These are phyloP conservation scores for Selaginella moellendorffii DNA, from an alignment of 75 land plant species.

Conservation along the genomic window DNA sequence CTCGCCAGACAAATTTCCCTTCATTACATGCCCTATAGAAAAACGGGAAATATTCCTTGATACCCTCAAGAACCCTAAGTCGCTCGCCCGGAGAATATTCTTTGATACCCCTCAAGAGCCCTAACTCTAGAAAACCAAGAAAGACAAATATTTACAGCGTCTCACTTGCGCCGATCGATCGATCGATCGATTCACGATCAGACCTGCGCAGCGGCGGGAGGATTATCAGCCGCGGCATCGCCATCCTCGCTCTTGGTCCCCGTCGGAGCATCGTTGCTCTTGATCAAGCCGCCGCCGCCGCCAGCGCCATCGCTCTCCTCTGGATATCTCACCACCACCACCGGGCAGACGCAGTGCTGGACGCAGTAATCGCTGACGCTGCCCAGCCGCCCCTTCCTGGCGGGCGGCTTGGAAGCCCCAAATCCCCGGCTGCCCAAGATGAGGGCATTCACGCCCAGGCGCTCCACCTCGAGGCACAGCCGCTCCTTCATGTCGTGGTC, in stretches of 20 bases:
- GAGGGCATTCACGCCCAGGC: slow-evolving; percentile 3
- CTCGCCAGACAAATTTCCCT: too few species aligned
- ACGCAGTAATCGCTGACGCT: slow-evolving; percentile 9
- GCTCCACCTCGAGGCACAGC: neutral
- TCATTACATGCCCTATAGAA: too few species aligned
- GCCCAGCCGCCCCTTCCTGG: neutral
- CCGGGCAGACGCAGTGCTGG: slow-evolving; percentile 6
- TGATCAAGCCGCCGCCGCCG: neutral
- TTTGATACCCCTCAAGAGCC: too few species aligned
- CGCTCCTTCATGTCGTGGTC: slow-evolving; percentile 11
- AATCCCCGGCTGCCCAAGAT: slow-evolving; percentile 1
- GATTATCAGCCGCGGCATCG: neutral
- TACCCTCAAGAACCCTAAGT: too few species aligned
- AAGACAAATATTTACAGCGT: too few species aligned
- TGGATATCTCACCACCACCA: neutral
- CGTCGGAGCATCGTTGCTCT: too few species aligned
- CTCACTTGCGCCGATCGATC: too few species aligned
- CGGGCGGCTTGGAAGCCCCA: neutral
- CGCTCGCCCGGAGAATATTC: too few species aligned
- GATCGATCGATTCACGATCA: too few species aligned
- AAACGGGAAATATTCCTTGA: too few species aligned
- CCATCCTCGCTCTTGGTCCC: neutral
- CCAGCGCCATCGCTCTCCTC: slow-evolving; percentile 12
- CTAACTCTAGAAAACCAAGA: too few species aligned
- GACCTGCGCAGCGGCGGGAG: too few species aligned